phyloP scores from a whole-genome alignment of 768 basidiomycete genomes.

The Lentinula raphanica region DNA sequence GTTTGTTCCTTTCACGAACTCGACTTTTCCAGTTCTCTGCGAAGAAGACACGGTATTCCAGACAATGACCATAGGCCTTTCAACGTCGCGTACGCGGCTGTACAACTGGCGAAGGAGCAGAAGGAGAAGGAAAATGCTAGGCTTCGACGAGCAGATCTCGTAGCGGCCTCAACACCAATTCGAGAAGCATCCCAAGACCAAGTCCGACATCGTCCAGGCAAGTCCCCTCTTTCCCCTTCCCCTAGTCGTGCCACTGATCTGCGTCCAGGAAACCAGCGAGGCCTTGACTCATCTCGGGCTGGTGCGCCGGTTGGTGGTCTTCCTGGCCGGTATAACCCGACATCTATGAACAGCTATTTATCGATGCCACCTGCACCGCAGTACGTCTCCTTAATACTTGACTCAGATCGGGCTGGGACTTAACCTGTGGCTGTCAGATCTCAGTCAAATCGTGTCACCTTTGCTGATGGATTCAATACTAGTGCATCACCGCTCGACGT shows the following conservation, averaged over 20 bases:
- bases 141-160: slow-evolving; percentile 21
- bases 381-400: slow-evolving; percentile 5
- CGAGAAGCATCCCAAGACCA: slow-evolving; percentile 35
- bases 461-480: slow-evolving; percentile 34
- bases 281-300: slow-evolving; percentile 14
- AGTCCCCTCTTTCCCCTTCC: slow-evolving; percentile 18
- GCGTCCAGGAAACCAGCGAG: slow-evolving; percentile 18
- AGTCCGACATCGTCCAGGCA: slow-evolving; percentile 43
- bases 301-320: slow-evolving; percentile 11
- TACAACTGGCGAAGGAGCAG: slow-evolving; percentile 51
- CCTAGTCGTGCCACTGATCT: slow-evolving; percentile 1
- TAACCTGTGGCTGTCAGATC: not conserved
- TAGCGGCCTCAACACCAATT: slow-evolving; percentile 22
- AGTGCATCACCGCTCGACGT: slow-evolving; percentile 19
- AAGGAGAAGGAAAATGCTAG: slow-evolving; percentile 38
- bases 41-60: slow-evolving; percentile 77
- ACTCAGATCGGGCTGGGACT: not conserved
- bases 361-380: slow-evolving; percentile 9
- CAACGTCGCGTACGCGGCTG: slow-evolving; percentile 82
- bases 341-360: slow-evolving; percentile 12
- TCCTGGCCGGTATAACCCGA: slow-evolving; percentile 20
- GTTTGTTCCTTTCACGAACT: not conserved
- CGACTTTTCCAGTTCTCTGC: slow-evolving; percentile 49
- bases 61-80: slow-evolving; percentile 80
- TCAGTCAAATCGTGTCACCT: slow-evolving; percentile 20